phyloP scores from a whole-genome alignment of 2,329 filamentous ascomycete species.

The Bipolaris oryzae region DNA sequence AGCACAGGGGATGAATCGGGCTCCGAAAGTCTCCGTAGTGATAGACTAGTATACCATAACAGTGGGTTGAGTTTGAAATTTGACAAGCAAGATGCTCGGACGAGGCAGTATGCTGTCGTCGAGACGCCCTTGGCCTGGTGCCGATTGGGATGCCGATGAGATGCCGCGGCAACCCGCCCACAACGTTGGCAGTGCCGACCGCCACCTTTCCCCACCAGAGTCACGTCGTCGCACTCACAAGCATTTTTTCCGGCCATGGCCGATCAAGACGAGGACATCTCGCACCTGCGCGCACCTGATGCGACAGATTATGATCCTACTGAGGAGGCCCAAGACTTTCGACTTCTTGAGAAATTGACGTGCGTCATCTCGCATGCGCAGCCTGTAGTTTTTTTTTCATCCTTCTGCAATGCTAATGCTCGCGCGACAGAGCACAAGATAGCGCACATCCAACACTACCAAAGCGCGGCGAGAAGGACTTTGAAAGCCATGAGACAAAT shows the following conservation, averaged over 20 bases:
- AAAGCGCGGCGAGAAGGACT: conserved; percentile 95
- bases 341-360: conserved; percentile 67
- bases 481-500: conserved; percentile 87
- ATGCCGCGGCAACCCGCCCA: conserved; percentile 1
- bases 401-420: conserved; percentile 8
- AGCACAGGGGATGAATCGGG: background rate
- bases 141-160: background rate
- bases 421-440: conserved; percentile 26
- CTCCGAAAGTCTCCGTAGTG: background rate
- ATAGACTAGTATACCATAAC: background rate
- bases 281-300: conserved; percentile 32
- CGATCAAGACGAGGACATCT: conserved; percentile 46
- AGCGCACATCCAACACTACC: conserved; percentile 65
- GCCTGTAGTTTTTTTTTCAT: background rate
- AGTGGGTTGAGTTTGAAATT: conserved; percentile 8
- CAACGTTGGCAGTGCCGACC: background rate
- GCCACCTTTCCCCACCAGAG: conserved; percentile 3
- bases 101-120: background rate
- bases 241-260: conserved; percentile 31
- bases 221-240: background rate
- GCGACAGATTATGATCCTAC: conserved; percentile 60
- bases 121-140: background rate
- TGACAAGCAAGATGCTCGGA: background rate
- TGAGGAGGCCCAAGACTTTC: conserved; percentile 87
- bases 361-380: conserved; percentile 45